Conservation (phyloP, 805 yeast genomes). For the Metschnikowia similis region DNA sequence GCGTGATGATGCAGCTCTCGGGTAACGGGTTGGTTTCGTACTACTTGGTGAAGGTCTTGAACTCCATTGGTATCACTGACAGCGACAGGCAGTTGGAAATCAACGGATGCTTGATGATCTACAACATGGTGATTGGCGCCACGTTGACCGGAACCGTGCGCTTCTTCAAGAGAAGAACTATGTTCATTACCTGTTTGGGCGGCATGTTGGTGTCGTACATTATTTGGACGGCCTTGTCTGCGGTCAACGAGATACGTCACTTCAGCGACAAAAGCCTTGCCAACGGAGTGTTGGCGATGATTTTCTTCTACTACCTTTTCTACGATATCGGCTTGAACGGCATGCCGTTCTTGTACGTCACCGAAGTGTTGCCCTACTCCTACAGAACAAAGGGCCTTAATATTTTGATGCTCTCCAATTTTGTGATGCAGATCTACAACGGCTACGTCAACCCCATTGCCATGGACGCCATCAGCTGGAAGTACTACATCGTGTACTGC, state of each 20-base stretch:
- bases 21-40: slow-evolving; percentile 53
- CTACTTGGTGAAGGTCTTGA: slow-evolving; percentile 47
- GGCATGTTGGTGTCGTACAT: slow-evolving; percentile 36
- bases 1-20: slow-evolving; percentile 41
- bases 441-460: slow-evolving; percentile 30
- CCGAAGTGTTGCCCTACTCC: slow-evolving; percentile 38
- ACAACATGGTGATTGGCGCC: slow-evolving; percentile 30
- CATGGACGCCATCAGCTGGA: slow-evolving; percentile 40
- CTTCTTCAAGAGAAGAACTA: slow-evolving; percentile 32
- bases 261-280: slow-evolving; percentile 38
- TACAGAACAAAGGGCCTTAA: slow-evolving; percentile 42
- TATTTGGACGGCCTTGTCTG: slow-evolving; percentile 44
- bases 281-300: slow-evolving; percentile 48
- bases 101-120: slow-evolving; percentile 40
- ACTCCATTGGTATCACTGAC: slow-evolving; percentile 51
- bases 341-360: slow-evolving; percentile 42
- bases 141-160: slow-evolving; percentile 19
- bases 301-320: slow-evolving; percentile 42
- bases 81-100: slow-evolving; percentile 37
- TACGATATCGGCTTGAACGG: slow-evolving; percentile 45
- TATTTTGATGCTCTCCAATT: slow-evolving; percentile 22
- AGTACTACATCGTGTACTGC: slow-evolving; percentile 41
- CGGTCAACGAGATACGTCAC: slow-evolving; percentile 39
- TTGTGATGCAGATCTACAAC: slow-evolving; percentile 19
- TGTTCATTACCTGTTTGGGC: slow-evolving; percentile 30